Conservation (phyloP, 129 eudicot genomes). For the Artemisia annua region DNA sequence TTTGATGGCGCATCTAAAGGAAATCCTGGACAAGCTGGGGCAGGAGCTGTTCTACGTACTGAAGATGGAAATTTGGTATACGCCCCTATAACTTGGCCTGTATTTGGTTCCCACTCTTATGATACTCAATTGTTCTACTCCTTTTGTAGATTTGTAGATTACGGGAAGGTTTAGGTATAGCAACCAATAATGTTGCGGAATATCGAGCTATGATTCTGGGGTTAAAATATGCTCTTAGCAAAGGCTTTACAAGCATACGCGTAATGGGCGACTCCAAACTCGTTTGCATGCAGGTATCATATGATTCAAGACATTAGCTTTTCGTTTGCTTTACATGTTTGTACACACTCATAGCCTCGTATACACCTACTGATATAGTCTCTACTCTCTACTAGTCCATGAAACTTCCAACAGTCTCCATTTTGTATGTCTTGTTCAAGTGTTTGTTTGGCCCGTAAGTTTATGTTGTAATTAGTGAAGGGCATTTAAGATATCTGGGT, state of each 20-base stretch:
- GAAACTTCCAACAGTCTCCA: not conserved
- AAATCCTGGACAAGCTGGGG: constrained; percentile 99
- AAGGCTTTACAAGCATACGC: constrained; percentile 85
- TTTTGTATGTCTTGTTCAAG: not conserved
- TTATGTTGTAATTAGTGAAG: not conserved
- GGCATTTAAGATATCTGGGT: not conserved
- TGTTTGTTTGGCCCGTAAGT: constrained; percentile 2
- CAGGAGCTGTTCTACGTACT: constrained; percentile 85
- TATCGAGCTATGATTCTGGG: constrained; percentile 89
- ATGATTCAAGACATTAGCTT: too few species aligned
- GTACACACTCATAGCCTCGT: too few species aligned
- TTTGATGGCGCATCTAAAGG: constrained; percentile 99
- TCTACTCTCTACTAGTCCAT: not conserved
- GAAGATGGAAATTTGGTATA: constrained; percentile 76
- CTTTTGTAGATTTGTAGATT: constrained; percentile 70
- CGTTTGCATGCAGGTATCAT: constrained; percentile 90
- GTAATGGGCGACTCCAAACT: constrained; percentile 92
- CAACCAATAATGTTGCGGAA: constrained; percentile 89
- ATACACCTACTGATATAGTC: too few species aligned
- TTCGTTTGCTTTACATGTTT: not conserved
- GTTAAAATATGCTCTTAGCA: constrained; percentile 74
- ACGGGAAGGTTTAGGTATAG: constrained; percentile 92
- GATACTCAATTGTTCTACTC: constrained; percentile 7
- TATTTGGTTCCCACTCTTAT: not conserved
- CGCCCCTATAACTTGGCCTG: not conserved